Percentiles rank a stretch among this genome's conserved stretches.
phyloP scores from a whole-genome alignment of 2,329 filamentous ascomycete species.

The Paraphaeosphaeria sporulosa region DNA sequence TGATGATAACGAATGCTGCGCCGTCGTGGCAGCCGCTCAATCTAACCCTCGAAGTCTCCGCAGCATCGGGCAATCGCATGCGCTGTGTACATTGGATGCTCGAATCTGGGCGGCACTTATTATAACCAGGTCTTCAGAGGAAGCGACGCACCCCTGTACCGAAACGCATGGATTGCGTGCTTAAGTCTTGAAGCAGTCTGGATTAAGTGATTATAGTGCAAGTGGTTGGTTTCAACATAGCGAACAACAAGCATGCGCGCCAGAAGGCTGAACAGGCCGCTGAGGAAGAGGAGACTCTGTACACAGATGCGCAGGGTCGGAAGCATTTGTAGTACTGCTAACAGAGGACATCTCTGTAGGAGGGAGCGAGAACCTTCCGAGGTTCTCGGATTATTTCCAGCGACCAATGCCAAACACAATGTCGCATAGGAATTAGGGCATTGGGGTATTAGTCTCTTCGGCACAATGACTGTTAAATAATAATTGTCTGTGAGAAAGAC shows the following conservation, averaged over 20 bases:
- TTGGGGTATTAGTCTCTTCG: no score
- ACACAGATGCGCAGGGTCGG: neutral
- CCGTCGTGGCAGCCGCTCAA: conserved; percentile 10
- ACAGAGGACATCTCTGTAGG: no score
- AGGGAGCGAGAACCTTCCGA: no score
- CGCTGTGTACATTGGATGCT: conserved; percentile 12
- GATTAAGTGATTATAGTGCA: conserved; percentile 5
- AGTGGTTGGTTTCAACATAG: neutral
- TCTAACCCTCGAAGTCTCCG: conserved; percentile 5
- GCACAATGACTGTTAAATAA: neutral
- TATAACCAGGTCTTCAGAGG: conserved; percentile 10
- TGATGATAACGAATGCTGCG: conserved; percentile 4
- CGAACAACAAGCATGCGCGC: neutral
- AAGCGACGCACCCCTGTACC: conserved; percentile 10
- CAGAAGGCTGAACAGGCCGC: neutral
- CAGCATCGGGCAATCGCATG: conserved; percentile 10
- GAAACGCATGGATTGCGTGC: conserved; percentile 11
- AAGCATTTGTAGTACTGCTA: neutral
- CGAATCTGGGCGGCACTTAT: conserved; percentile 9
- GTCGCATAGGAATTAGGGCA: no score
- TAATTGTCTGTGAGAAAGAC: neutral
- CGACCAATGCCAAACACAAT: no score
- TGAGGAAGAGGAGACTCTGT: neutral
- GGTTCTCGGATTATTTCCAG: no score
- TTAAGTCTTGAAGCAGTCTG: conserved; percentile 8